Base-by-base conservation (phyloP, 371 early-diverging fungal genomes). In the Syncephalis plumigaleata region DNA sequence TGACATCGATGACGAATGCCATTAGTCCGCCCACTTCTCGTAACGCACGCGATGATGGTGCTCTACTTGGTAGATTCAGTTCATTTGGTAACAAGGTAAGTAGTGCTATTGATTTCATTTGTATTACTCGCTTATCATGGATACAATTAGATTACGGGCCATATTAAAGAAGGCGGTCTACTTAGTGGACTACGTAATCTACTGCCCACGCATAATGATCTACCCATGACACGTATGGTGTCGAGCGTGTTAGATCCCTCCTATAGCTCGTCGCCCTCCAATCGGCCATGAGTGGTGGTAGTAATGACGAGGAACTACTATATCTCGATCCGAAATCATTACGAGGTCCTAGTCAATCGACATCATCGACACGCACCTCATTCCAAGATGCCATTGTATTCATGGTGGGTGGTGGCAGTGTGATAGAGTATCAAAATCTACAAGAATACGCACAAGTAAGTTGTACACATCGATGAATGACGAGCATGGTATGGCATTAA, bases 341-440 rank as follows among this genome's bases (percentile, higher is more conserved):
- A 66, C 57, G 46, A 52, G 46, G 50, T 55, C 55, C 46, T 57
- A 50, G 8, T 50, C 53, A 2, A 49, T 58, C 20, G 55, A 51
- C 27, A 55, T 54, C 36, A 58, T 65, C 64, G 61, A 66, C 47
- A 65, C 31, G 31, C 11, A 31, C 67, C 20, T 65, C 70, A 15
- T 86, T 82, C 61, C 79, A 85, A 51, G 87, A 89, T 46, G 89
- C 91, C 0, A 82, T 95, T 52, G 94, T 97, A 27, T 95, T 97
- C 71, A 84, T 91, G 13, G 80, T 94, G 26, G 98, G 98, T 9
- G 98, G 96, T 31, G 96, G 93, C 16, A 92, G 87, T 58, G 93
- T 93, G 63, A 65, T 88, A 42, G 98, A 97, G 66, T 91, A 88
- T 60, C 90, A 90, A 54, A 94, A 95, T 59, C 53, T 95, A 55